Evolutionary conservation across 495 filamentous ascomycete species (phyloP), one percentile per base, ranked within the genome.

Genomic region (Monascus purpureus): DNA sequence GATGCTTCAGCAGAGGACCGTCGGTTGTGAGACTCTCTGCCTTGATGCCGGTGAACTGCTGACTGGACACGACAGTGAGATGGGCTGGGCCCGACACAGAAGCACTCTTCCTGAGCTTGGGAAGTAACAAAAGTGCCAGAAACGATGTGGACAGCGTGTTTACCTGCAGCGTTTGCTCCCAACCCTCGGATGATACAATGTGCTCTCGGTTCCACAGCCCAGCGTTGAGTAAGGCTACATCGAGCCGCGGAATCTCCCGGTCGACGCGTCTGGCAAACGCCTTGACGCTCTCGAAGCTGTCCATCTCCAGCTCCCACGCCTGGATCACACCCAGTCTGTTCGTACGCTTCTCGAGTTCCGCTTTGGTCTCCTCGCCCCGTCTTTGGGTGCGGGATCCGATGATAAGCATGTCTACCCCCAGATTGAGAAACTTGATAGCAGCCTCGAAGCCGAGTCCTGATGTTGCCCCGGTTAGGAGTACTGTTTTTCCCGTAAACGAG

Each of bases 141-240:
- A 80, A 42, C 7, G 61, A 53, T 0, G 72, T 76, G 2, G 67
- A 69, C 2, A 80, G 49, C 1, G 66, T 59, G 38, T 80, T 77
- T 30, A 78, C 67, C 41, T 75, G 68, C 8, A 78, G 12, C 0
- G 52, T 55, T 32, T 62, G 49, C 37, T 81, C 76, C 54, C 58
- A 70, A 2, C 63, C 68, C 13, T 74, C 65, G 0, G 45, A 19
- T 0, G 56, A 55, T 2, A 38, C 23, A 5, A 33, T 32, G 32
- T 52, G 67, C 16, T 48, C 52, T 1, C 47, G 42, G 32, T 58
- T 60, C 46, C 47, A 52, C 6, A 65, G 20, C 6, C 63, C 65
- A 0, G 65, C 65, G 34, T 69, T 69, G 2, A 69, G 44, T 0
- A 69, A 15, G 0, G 52, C 65, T 13, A 65, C 40, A 29, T 69